Evolutionary conservation across 2,329 filamentous ascomycete species (phyloP), one percentile per base, ranked within the genome.

Genomic region (Xylaria hypoxylon): DNA sequence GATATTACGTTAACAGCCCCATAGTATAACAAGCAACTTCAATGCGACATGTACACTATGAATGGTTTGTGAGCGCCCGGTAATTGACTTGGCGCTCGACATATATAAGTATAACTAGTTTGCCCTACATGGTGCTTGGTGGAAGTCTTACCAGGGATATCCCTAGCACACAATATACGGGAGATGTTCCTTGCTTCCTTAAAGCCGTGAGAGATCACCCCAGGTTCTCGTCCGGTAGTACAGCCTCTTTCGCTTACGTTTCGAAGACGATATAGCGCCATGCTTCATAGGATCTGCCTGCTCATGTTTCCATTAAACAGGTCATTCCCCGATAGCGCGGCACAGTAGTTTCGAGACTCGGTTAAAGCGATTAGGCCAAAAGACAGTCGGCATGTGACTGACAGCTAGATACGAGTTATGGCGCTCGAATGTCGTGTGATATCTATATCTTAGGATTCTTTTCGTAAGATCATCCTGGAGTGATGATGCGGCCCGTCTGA

Each of bases 211-310:
- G 35, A 28, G 24, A 7, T 44, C 13, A n/a, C 47, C 40, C 55
- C 48, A 47, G 51, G 22, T 48, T 51, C 44, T 55, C 42, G 26
- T 38, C 42, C 44, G 24, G 51, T 50, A 8, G 42, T 24, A 61
- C 50, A 35, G 28, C 52, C n/a, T 11, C 10, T 38, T 57, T 56
- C 51, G 59, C 40, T 40, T 56, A 22, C 19, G 47, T 59, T 38
- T 59, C 35, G 22, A 38, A 52, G 40, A 26, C 44, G 38, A 48
- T 59, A 64, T 53, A 19, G 56, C 31, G 19, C 33, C 31, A 53
- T 60, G 64, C 64, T 67, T 67, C 64, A 67, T 63, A 28, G 42
- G 47, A 53, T 59, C 40, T 47, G 28, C 31, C 57, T 56, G 57
- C 62, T 35, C 17, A 13, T 22, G 59, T 63, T 62, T 63, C 53